phyloP scores from a whole-genome alignment of 257 asterid species.

The Striga asiatica region DNA sequence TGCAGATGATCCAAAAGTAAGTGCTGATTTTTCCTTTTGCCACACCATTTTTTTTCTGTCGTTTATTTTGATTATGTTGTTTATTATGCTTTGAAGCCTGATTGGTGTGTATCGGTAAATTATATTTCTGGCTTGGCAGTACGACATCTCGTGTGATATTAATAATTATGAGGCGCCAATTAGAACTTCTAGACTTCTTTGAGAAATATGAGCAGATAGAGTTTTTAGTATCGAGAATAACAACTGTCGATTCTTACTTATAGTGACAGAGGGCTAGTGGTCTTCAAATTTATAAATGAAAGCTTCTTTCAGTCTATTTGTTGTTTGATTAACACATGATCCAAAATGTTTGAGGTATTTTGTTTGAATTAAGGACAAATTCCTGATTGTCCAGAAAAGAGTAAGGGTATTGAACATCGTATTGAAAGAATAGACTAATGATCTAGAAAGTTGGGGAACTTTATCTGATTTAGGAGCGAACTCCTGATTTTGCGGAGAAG shows the following conservation, averaged over 20 bases:
- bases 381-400: neutral
- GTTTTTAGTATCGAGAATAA: too few relatives aligned
- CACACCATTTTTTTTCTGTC: neutral
- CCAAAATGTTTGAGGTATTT: neutral
- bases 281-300: neutral
- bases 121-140: constrained; percentile 1
- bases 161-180: neutral
- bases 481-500: too few relatives aligned
- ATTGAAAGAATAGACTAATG: too few relatives aligned
- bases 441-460: too few relatives aligned
- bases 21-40: neutral
- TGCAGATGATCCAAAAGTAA: constrained; percentile 33
- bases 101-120: neutral
- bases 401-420: neutral
- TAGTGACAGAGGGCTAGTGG: neutral
- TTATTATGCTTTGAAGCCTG: neutral
- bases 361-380: neutral
- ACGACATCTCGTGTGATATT: neutral
- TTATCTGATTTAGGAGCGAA: too few relatives aligned
- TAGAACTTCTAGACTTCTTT: neutral
- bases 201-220: neutral
- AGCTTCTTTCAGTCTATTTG: neutral
- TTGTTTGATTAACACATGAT: too few relatives aligned
- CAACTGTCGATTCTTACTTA: neutral
- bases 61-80: neutral